Evolutionary conservation across 768 basidiomycete species (phyloP).

Genomic region (Dendrothele bispora): DNA sequence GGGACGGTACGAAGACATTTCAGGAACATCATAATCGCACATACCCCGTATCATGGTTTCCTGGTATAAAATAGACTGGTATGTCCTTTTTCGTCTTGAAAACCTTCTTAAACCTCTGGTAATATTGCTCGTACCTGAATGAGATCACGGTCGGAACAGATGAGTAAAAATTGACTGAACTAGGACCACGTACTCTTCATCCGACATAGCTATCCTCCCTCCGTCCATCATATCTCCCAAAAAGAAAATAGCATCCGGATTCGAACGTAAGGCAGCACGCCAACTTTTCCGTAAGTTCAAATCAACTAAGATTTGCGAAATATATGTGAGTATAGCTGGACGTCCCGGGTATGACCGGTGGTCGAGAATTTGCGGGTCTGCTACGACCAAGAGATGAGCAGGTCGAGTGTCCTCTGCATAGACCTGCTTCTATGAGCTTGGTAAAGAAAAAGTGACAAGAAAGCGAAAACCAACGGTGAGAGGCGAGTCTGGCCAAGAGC

Average conservation of each 20-base stretch:
- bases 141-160: conserved; percentile 7
- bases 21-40: conserved; percentile 8
- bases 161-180: conserved; percentile 1
- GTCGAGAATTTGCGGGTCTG: conserved; percentile 88
- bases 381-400: conserved; percentile 72
- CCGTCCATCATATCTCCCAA: conserved; percentile 94
- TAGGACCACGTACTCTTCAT: conserved; percentile 59
- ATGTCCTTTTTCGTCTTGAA: conserved; percentile 51
- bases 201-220: conserved; percentile 64
- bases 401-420: too few relatives aligned
- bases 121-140: conserved; percentile 73
- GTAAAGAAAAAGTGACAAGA: conserved; percentile 12
- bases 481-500: conserved; percentile 60
- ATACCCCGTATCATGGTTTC: conserved; percentile 90
- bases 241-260: conserved; percentile 76
- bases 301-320: conserved; percentile 64
- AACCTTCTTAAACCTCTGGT: conserved; percentile 64
- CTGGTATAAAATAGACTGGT: conserved; percentile 74
- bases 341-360: conserved; percentile 70
- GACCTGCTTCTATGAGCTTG: too few relatives aligned
- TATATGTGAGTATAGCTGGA: conserved; percentile 47
- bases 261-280: conserved; percentile 58
- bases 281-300: conserved; percentile 85
- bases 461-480: conserved; percentile 7
- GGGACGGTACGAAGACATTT: too few relatives aligned